Percentiles rank a stretch among this genome's conserved stretches.
phyloP scores from a whole-genome alignment of 805 yeast genomes.

The Scheffersomyces spartinae region DNA sequence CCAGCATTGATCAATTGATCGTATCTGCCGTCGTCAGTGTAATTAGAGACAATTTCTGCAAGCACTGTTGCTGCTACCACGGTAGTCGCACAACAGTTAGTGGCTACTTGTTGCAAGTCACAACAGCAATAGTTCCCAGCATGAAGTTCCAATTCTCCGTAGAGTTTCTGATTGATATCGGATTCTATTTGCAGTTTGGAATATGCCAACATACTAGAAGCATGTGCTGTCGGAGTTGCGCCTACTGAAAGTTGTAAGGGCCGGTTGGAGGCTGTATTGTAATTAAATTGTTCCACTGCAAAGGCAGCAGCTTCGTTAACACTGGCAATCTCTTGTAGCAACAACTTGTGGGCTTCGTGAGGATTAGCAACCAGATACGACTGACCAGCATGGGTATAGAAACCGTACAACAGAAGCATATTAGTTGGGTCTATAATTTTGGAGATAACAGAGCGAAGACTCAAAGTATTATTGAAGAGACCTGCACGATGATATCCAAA shows the following conservation, averaged over 20 bases:
- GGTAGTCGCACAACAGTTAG: conserved; percentile 38
- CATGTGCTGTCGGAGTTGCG: conserved; percentile 73
- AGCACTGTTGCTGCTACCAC: conserved; percentile 42
- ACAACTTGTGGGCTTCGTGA: conserved; percentile 33
- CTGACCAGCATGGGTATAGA: conserved; percentile 75
- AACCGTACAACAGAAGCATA: conserved; percentile 42
- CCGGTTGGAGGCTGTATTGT: conserved; percentile 20
- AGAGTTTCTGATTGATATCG: conserved; percentile 9
- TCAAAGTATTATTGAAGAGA: conserved; percentile 5
- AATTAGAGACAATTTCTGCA: conserved; percentile 48
- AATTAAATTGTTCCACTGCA: conserved; percentile 17
- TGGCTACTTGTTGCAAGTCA: conserved; percentile 69
- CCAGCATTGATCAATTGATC: conserved; percentile 54
- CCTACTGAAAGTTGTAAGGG: conserved; percentile 55
- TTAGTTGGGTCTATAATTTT: conserved; percentile 12
- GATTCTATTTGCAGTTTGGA: conserved; percentile 10
- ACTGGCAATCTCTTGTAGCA: conserved; percentile 46
- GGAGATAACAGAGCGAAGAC: too few species aligned
- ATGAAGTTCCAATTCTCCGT: conserved; percentile 51
- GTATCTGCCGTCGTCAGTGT: conserved; percentile 44
- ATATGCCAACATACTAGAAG: conserved; percentile 23
- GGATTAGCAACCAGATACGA: conserved; percentile 42
- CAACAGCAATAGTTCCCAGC: conserved; percentile 74
- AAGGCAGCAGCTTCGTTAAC: conserved; percentile 42
- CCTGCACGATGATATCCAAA: conserved; percentile 73